Percentiles rank a stretch among this genome's conserved stretches.
Evolutionary conservation across 2,329 filamentous ascomycete species (phyloP).

Genomic region (Colletotrichum spaethianum): DNA sequence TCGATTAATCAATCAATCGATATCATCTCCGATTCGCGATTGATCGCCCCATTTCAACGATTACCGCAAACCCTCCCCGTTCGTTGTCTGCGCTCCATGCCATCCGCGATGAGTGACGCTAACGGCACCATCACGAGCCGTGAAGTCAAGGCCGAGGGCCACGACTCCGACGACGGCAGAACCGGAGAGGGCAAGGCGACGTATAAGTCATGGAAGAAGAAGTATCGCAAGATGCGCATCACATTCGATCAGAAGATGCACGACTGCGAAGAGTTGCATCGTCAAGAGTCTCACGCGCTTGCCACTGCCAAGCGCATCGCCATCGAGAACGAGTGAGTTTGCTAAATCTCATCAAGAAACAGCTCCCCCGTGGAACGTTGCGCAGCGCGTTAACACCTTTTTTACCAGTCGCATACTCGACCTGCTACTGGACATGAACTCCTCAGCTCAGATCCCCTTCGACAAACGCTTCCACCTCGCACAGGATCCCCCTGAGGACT

Average conservation of each 20-base stretch:
- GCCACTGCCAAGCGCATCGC: conserved; percentile 87
- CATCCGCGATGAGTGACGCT: conserved; percentile 49
- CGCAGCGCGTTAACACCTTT: conserved; percentile 5
- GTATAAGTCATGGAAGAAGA: conserved; percentile 86
- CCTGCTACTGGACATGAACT: conserved; percentile 90
- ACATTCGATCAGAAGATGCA: conserved; percentile 84
- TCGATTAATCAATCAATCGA: conserved; percentile 6
- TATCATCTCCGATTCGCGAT: not conserved
- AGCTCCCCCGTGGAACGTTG: not conserved
- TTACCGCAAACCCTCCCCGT: not conserved
- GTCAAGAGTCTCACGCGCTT: conserved; percentile 84
- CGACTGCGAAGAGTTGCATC: conserved; percentile 86
- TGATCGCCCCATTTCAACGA: conserved; percentile 19
- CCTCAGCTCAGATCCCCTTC: conserved; percentile 81
- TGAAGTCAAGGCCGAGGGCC: conserved; percentile 60
- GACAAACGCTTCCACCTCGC: conserved; percentile 82
- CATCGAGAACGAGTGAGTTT: conserved; percentile 91
- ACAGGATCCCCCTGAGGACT: conserved; percentile 60
- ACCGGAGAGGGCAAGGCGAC: conserved; percentile 63
- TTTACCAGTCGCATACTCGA: conserved; percentile 84
- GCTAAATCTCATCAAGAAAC: conserved; percentile 36
- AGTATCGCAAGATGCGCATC: conserved; percentile 92
- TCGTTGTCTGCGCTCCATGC: conserved; percentile 16
- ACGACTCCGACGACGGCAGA: conserved; percentile 50
- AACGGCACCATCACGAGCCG: conserved; percentile 44